Evolutionary conservation across 768 basidiomycete species (phyloP).

Genomic region (Auricularia heimuer): DNA sequence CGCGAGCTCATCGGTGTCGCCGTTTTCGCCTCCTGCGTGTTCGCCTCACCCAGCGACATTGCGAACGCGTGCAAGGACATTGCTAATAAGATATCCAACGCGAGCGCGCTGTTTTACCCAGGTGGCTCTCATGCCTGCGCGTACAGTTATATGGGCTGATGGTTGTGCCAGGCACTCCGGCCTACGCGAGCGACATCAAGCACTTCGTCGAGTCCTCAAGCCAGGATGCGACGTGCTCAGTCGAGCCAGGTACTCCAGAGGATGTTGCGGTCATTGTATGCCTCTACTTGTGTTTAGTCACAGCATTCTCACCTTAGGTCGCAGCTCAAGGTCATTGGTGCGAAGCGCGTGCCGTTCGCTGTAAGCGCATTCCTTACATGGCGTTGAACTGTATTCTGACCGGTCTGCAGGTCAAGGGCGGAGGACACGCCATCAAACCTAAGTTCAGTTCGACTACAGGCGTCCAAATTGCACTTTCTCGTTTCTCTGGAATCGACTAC

Average conservation of each 20-base stretch:
- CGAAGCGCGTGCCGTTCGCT: conserved; percentile 11
- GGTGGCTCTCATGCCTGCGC: conserved; percentile 3
- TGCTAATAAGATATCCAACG: conserved; percentile 1
- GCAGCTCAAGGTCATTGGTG: conserved; percentile 8
- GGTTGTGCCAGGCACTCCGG: too few relatives aligned
- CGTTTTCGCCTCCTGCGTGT: too few relatives aligned
- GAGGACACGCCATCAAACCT: conserved; percentile 22
- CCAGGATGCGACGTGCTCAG: conserved; percentile 10
- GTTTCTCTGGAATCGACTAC: conserved; percentile 17
- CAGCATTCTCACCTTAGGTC: too few relatives aligned
- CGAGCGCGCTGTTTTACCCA: conserved; percentile 8
- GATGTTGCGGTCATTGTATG: conserved; percentile 10
- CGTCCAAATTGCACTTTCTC: conserved; percentile 19
- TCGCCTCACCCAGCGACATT: too few relatives aligned
- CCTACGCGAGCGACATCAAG: conserved; percentile 2
- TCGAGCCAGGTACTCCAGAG: conserved; percentile 13
- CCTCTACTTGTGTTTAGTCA: too few relatives aligned
- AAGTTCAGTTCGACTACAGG: conserved; percentile 25
- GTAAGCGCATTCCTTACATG: too few relatives aligned
- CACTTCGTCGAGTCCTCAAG: conserved; percentile 10
- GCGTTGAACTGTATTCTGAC: too few relatives aligned
- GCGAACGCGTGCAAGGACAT: not conserved
- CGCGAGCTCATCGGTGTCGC: too few relatives aligned
- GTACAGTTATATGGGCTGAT: too few relatives aligned
- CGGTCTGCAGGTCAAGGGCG: conserved; percentile 17